Percentiles rank a stretch among this genome's conserved stretches.
These are phyloP conservation scores for Exophiala oligosperma DNA, from an alignment of 2,329 filamentous ascomycete genomes.

Conservation along the genomic window DNA sequence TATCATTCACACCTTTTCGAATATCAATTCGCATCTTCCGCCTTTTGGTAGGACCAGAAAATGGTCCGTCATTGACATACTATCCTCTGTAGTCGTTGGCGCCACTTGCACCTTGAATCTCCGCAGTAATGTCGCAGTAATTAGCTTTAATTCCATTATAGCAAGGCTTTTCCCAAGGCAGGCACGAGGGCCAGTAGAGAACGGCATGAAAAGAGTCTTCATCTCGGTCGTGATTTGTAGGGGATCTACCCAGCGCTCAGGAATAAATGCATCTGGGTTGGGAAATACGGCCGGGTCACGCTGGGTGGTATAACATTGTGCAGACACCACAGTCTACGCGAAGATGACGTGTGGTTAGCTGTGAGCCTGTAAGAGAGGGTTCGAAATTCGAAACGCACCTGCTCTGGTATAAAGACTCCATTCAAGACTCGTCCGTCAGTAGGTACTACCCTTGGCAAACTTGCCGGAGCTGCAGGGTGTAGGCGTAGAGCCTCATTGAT, in stretches of 20 bases:
- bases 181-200: conserved; percentile 21
- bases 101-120: conserved; percentile 5
- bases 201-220: conserved; percentile 20
- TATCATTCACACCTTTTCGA: not conserved
- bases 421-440: no score
- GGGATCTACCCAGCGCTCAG: conserved; percentile 16
- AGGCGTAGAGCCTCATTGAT: no score
- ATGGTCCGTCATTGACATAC: conserved; percentile 12
- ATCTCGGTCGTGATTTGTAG: not conserved
- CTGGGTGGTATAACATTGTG: conserved; percentile 18
- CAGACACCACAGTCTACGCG: conserved; percentile 9
- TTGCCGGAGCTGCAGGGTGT: no score
- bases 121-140: conserved; percentile 19
- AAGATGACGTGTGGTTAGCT: no score
- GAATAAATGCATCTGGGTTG: conserved; percentile 14
- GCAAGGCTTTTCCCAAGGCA: conserved; percentile 29
- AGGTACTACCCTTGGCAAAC: conserved; percentile 1
- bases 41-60: conserved; percentile 11
- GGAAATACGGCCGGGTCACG: conserved; percentile 10
- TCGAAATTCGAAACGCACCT: no score
- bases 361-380: no score
- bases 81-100: conserved; percentile 3
- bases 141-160: conserved; percentile 25
- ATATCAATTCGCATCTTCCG: conserved; percentile 14
- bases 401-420: no score